Evolutionary conservation across 2,329 filamentous ascomycete genomes (phyloP).

Genomic region (Fusarium oligoseptatum): DNA sequence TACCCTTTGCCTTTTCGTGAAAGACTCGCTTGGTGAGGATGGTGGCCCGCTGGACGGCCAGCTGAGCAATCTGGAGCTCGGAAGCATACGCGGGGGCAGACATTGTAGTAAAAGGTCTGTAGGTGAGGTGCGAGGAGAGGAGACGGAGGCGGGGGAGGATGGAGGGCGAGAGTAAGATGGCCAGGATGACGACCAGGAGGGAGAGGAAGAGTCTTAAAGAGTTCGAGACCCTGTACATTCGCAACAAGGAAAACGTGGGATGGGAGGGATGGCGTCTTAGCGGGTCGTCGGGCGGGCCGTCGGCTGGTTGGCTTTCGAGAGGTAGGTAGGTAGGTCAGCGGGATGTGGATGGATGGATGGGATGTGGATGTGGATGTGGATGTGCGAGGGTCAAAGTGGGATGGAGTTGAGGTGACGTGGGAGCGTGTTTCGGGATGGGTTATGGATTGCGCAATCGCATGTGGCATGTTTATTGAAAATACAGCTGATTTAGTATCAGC

Average conservation of each 20-base stretch:
- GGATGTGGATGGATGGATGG: constrained; percentile 25
- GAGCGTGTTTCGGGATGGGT: background rate
- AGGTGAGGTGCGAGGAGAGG: constrained; percentile 44
- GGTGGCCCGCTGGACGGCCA: constrained; percentile 85
- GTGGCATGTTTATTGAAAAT: constrained; percentile 3
- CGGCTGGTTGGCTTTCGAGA: constrained; percentile 25
- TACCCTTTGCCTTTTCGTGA: constrained; percentile 92
- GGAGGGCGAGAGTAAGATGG: constrained; percentile 45
- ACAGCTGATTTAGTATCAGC: background rate
- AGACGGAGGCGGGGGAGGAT: constrained; percentile 47
- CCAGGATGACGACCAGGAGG: constrained; percentile 46
- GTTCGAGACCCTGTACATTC: constrained; percentile 29
- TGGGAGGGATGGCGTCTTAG: constrained; percentile 27
- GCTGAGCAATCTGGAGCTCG: constrained; percentile 86
- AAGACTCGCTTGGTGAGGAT: constrained; percentile 68
- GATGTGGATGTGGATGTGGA: background rate
- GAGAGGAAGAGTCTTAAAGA: constrained; percentile 34
- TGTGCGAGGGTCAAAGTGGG: constrained; percentile 25
- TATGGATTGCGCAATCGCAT: constrained; percentile 9
- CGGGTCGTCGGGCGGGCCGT: constrained; percentile 45
- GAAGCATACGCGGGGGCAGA: constrained; percentile 70
- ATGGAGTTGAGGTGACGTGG: constrained; percentile 22
- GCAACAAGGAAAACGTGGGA: constrained; percentile 29
- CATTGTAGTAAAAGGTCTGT: constrained; percentile 50
- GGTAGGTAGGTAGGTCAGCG: background rate